Evolutionary conservation across 1,284 basidiomycete species (phyloP).

Genomic region (Earliella scabrosa): DNA sequence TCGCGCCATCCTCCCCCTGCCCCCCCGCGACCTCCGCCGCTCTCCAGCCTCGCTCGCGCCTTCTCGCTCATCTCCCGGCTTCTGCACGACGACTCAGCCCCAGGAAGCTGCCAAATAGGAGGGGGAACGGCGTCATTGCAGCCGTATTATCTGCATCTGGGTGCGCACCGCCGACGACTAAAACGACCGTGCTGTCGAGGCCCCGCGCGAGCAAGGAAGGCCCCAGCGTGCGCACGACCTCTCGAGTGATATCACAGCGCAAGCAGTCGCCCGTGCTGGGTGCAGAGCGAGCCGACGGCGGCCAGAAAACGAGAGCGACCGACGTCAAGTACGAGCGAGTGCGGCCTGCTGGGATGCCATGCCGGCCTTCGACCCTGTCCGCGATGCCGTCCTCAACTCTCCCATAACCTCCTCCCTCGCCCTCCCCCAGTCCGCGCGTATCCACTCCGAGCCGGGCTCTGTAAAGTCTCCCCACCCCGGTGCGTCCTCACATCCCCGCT

Average conservation of each 20-base stretch:
- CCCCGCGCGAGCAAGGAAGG: conserved; percentile 15
- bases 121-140: neutral
- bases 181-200: conserved; percentile 22
- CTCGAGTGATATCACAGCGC: conserved; percentile 1
- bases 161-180: conserved; percentile 23
- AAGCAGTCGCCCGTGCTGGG: conserved; percentile 7
- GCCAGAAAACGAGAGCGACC: conserved; percentile 1
- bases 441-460: conserved; percentile 33
- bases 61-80: neutral
- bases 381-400: conserved; percentile 79
- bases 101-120: neutral
- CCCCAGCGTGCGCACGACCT: neutral
- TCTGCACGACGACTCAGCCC: neutral
- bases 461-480: conserved; percentile 8
- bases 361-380: conserved; percentile 84
- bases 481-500: conserved; percentile 14
- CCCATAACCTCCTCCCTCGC: conserved; percentile 42
- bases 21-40: neutral
- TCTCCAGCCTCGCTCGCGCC: neutral
- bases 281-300: conserved; percentile 13
- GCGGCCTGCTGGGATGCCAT: conserved; percentile 39
- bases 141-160: neutral
- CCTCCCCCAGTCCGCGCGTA: conserved; percentile 31
- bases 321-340: conserved; percentile 2
- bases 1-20: conserved; percentile 3